phyloP scores from a whole-genome alignment of 768 basidiomycete species.

The Collybiopsis confluens region DNA sequence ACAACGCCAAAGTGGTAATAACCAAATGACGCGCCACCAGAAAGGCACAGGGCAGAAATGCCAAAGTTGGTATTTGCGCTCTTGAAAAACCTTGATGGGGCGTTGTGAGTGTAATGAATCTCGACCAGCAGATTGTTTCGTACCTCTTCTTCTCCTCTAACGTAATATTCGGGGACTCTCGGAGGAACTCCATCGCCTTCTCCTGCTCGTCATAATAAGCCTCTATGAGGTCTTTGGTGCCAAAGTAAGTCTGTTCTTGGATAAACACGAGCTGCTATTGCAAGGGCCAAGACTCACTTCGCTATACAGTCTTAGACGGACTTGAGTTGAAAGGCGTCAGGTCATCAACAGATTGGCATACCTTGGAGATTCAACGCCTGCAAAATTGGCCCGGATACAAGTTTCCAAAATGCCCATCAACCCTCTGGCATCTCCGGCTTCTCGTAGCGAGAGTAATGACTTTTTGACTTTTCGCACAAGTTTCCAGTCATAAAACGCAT shows the following conservation, averaged over 20 bases:
- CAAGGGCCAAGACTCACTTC: conserved; percentile 63
- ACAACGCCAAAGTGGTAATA: conserved; percentile 94
- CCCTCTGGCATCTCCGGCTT: conserved; percentile 77
- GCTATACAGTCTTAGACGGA: conserved; percentile 79
- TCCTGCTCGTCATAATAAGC: conserved; percentile 79
- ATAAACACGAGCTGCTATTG: conserved; percentile 6
- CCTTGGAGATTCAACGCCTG: conserved; percentile 84
- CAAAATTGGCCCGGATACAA: conserved; percentile 89
- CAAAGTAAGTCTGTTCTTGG: conserved; percentile 71
- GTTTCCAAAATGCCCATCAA: conserved; percentile 89
- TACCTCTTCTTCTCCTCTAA: conserved; percentile 81
- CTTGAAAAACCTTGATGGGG: conserved; percentile 64
- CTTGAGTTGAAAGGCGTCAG: not conserved
- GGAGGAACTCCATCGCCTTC: conserved; percentile 68
- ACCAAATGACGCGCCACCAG: conserved; percentile 94
- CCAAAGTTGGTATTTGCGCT: conserved; percentile 87
- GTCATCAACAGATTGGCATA: conserved; percentile 19
- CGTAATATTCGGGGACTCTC: conserved; percentile 67
- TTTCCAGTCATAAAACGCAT: conserved; percentile 88
- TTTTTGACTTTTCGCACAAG: conserved; percentile 78
- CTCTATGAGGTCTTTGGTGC: conserved; percentile 89
- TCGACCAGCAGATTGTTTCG: too few species aligned
- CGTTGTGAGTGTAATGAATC: not conserved
- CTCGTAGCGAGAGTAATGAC: conserved; percentile 67
- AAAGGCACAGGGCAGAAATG: conserved; percentile 85